A percentile compares a stretch with the other conserved stretches of the same genome.
phyloP scores from a whole-genome alignment of 2,329 filamentous ascomycete species.

The Cercospora canescens region DNA sequence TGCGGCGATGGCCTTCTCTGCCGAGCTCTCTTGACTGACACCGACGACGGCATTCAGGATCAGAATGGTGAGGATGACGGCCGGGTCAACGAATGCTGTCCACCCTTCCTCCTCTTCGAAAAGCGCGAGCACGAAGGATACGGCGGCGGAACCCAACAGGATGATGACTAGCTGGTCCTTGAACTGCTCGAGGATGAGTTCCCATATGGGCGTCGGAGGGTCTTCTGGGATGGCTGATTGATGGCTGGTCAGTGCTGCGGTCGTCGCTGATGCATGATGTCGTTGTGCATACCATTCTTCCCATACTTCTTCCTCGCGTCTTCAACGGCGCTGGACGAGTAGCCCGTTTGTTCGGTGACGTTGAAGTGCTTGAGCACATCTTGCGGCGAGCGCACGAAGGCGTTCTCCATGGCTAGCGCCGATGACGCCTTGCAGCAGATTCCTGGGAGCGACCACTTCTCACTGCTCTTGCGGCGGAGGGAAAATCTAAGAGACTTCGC shows the following conservation, averaged over 20 bases:
- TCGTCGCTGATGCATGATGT: not conserved
- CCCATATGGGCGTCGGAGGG: conserved; percentile 91
- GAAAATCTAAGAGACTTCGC: not conserved
- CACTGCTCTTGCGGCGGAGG: not conserved
- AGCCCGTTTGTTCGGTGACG: conserved; percentile 36
- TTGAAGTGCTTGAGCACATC: conserved; percentile 40
- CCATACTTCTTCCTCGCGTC: conserved; percentile 37
- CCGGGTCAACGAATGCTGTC: conserved; percentile 95
- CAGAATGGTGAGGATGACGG: conserved; percentile 93
- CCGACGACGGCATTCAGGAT: conserved; percentile 96
- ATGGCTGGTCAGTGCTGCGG: conserved; percentile 17
- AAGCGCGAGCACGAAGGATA: conserved; percentile 90
- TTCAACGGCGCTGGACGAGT: conserved; percentile 34
- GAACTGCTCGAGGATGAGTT: conserved; percentile 97
- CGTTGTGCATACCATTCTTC: conserved; percentile 35
- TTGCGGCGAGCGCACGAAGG: conserved; percentile 35
- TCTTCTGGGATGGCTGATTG: conserved; percentile 73
- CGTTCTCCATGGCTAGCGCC: conserved; percentile 37
- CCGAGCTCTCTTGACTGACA: conserved; percentile 97
- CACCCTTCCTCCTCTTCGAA: conserved; percentile 92
- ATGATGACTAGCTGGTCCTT: conserved; percentile 98
- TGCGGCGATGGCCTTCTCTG: conserved; percentile 96
- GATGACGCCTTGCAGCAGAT: conserved; percentile 4
- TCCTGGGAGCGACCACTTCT: not conserved
- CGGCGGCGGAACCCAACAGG: conserved; percentile 83